A percentile compares a stretch with the other conserved stretches of the same genome.
Conservation (phyloP, 495 filamentous ascomycete species). For the Acidomyces sp. region DNA sequence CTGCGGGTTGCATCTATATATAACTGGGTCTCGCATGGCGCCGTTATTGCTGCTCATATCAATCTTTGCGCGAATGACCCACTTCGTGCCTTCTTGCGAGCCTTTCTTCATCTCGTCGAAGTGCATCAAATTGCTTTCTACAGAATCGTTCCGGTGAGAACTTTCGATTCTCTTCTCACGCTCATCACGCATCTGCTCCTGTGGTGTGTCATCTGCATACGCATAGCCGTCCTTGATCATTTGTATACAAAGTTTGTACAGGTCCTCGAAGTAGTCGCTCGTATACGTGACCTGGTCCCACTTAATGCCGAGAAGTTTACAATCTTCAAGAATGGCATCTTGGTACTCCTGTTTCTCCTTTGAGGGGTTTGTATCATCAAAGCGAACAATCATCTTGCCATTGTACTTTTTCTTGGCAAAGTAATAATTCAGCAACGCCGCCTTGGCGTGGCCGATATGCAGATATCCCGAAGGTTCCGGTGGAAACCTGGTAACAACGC, state of each 20-base stretch:
- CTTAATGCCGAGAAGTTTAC: slow-evolving; percentile 72
- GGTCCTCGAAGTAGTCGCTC: slow-evolving; percentile 79
- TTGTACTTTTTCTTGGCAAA: slow-evolving; percentile 83
- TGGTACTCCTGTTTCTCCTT: slow-evolving; percentile 92
- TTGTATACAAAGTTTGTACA: slow-evolving; percentile 62
- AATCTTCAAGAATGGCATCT: slow-evolving; percentile 75
- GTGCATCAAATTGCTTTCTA: slow-evolving; percentile 65
- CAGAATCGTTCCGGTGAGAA: slow-evolving; percentile 56
- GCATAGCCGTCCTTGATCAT: slow-evolving; percentile 77
- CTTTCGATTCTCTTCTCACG: slow-evolving; percentile 64
- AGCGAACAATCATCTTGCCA: slow-evolving; percentile 67
- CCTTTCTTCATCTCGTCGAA: slow-evolving; percentile 86
- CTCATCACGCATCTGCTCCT: slow-evolving; percentile 72
- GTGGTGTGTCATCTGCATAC: slow-evolving; percentile 81
- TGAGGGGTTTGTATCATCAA: slow-evolving; percentile 87
- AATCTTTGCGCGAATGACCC: slow-evolving; percentile 85
- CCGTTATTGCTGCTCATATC: slow-evolving; percentile 72
- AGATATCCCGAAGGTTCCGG: slow-evolving; percentile 96
- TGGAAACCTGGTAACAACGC: slow-evolving; percentile 86
- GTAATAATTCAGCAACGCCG: slow-evolving; percentile 83
- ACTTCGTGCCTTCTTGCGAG: slow-evolving; percentile 57
- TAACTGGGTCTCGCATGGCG: slow-evolving; percentile 81
- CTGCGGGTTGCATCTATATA: slow-evolving; percentile 78
- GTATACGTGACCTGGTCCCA: slow-evolving; percentile 69
- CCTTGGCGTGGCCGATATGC: slow-evolving; percentile 89